Conservation (phyloP, 768 basidiomycete species). For the Naganishia vaughanmartiniae region DNA sequence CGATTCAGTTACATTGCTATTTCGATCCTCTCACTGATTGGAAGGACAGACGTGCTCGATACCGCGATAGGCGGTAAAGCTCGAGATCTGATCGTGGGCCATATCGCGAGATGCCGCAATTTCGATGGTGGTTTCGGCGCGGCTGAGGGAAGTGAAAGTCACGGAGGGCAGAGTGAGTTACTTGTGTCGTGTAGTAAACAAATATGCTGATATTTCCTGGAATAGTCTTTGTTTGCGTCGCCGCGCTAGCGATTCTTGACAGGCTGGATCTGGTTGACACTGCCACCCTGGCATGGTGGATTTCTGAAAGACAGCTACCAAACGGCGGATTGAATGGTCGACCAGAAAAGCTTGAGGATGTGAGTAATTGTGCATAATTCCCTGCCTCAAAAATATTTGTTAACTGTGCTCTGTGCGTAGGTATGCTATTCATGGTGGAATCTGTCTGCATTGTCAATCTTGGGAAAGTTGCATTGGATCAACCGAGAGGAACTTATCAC, state of each 20-base stretch:
- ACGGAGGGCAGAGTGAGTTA: constrained; percentile 76
- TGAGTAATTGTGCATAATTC: constrained; percentile 53
- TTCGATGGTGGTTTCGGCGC: constrained; percentile 95
- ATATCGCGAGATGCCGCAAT: constrained; percentile 76
- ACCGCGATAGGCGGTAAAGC: constrained; percentile 31
- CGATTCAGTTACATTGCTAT: constrained; percentile 88
- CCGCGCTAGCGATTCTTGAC: constrained; percentile 81
- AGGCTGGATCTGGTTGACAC: constrained; percentile 71
- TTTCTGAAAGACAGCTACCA: constrained; percentile 86
- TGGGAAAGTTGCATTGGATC: constrained; percentile 82
- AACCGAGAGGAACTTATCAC: constrained; percentile 69
- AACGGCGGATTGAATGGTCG: constrained; percentile 92
- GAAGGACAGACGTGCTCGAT: constrained; percentile 68
- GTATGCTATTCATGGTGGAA: constrained; percentile 99
- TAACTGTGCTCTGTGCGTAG: constrained; percentile 53
- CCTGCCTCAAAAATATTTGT: background rate
- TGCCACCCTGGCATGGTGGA: constrained; percentile 85
- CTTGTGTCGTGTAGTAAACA: background rate
- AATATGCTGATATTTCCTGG: background rate
- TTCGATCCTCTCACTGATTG: constrained; percentile 75
- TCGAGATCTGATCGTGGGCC: constrained; percentile 55
- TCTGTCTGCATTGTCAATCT: constrained; percentile 78
- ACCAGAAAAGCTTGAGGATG: constrained; percentile 97
- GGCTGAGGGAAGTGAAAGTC: constrained; percentile 80
- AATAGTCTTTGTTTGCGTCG: constrained; percentile 84